phyloP scores from a whole-genome alignment of 148 eudicot genomes.

The Diospyros lotus region DNA sequence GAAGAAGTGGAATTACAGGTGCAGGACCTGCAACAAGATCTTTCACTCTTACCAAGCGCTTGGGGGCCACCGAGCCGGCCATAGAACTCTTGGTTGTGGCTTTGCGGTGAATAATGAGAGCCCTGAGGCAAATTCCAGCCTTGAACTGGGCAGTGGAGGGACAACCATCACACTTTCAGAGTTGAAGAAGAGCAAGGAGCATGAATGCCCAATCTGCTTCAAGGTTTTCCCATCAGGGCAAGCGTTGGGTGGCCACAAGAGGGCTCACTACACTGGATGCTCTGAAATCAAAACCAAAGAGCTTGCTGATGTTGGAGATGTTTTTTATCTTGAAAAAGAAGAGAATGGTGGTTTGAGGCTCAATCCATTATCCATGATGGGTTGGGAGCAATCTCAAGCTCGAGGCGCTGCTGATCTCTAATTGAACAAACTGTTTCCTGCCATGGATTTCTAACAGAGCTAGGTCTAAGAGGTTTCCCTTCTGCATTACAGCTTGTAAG shows the following conservation, averaged over 20 bases:
- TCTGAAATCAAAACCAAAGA: constrained; percentile 19
- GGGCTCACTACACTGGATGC: constrained; percentile 39
- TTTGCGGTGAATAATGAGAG: constrained; percentile 10
- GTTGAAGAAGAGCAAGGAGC: constrained; percentile 24
- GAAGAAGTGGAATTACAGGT: constrained; percentile 7
- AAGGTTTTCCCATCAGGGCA: constrained; percentile 48
- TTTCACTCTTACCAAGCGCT: constrained; percentile 29
- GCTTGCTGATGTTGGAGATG: neutral
- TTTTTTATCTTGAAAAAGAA: constrained; percentile 20
- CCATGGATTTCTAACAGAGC: neutral
- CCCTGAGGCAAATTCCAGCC: constrained; percentile 12
- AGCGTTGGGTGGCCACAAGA: constrained; percentile 66
- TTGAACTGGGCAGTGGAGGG: neutral
- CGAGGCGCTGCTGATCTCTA: constrained; percentile 25
- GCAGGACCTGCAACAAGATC: constrained; percentile 26
- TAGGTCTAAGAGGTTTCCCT: neutral
- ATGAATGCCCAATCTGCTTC: constrained; percentile 36
- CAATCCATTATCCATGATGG: constrained; percentile 31
- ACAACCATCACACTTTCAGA: neutral
- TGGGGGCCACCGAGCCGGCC: constrained; percentile 27
- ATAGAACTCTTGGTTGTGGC: constrained; percentile 9
- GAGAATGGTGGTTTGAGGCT: constrained; percentile 9
- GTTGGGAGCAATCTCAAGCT: constrained; percentile 15
- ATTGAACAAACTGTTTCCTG: constrained; percentile 17
- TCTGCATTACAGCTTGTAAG: constrained; percentile 2